Evolutionary conservation across 306 rosid species (phyloP), one percentile per base, ranked within the genome.

Genomic region (Citrullus colocynthis): DNA sequence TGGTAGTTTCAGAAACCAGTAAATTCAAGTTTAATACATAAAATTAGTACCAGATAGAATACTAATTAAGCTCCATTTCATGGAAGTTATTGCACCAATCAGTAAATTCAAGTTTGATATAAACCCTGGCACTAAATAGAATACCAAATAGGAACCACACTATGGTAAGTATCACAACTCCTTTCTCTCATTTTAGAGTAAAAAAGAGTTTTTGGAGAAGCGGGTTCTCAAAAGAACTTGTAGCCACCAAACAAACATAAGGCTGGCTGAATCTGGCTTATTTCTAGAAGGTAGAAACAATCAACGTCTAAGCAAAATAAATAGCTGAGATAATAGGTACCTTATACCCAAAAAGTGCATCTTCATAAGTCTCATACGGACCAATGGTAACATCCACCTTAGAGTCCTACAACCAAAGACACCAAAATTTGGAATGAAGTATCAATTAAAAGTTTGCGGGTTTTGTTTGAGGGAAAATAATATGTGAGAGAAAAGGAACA

Each of bases 351-450:
- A 90, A 94, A 60, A 89, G 74, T 78, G 90, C 67, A 81, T 94
- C 98, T 85, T 94, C 97, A 34, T 94, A 94, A 81, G 96, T 94
- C 85, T 92, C 98, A 52, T 92, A 94, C 54, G 98, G 98, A 77
- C 98, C 98, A 79, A 94, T 94, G 54, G 98, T 92, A 57, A 90
- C 82, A 85, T 94, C 98, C 82, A 94, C 67, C 83, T 89, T 88
- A 44, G 98, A 92, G 89, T 92, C 97, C 98, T 92, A 80, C 74
- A 82, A 74, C 48, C 30, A 74, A 76, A 45, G 77, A 58, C 76
- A 73, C 21, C 44, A 52, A 15, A 20, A 32, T 41, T 69, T 42
- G 17, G 13, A 69, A 69, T 24, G 32, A 61, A 66, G 15, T 36
- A 66, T 37, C 72, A 65, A 20, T 41, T 65, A 39, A 11, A 10